phyloP scores from a whole-genome alignment of 129 eudicot genomes.

The Daucus carota region DH1_v3.0 NC_030381.2:19499001-19499500 shows the following conservation, averaged over 20 bases:
- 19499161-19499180: neutral
- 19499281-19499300: conserved; percentile 70
- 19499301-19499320: conserved; percentile 97
- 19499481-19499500: neutral
- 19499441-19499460: neutral
- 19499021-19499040: too few species aligned
- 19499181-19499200: neutral
- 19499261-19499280: neutral
- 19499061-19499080: too few species aligned
- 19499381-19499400: conserved; percentile 81
- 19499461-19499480: conserved; percentile 4
- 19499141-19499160: neutral
- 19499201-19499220: neutral
- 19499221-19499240: too few species aligned
- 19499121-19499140: too few species aligned
- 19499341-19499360: conserved; percentile 91
- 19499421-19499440: conserved; percentile 12
- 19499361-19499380: conserved; percentile 94
- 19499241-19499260: too few species aligned
- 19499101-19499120: too few species aligned
- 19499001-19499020: too few species aligned
- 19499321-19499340: conserved; percentile 99
- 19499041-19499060: too few species aligned
- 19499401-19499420: conserved; percentile 64
- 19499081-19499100: too few species aligned